These are phyloP conservation scores for Cladosporium sp. DNA, from an alignment of 2,329 filamentous ascomycete genomes.

Conservation along the genomic window DNA sequence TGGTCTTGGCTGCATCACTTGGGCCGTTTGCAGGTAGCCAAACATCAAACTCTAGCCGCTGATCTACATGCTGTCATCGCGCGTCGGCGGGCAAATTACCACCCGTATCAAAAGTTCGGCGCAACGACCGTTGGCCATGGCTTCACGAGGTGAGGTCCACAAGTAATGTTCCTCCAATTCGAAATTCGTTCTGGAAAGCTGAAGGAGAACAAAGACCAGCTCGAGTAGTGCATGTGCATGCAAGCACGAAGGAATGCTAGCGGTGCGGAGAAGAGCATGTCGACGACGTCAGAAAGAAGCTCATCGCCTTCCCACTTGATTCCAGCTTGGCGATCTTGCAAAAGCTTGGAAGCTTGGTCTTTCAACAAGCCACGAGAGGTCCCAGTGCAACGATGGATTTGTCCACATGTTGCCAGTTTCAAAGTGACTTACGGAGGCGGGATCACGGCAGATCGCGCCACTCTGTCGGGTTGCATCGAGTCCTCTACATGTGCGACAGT, in stretches of 20 bases:
- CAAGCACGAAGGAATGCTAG: background rate
- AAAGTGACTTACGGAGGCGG: background rate
- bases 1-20: background rate
- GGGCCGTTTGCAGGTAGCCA: background rate
- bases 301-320: background rate
- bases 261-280: background rate
- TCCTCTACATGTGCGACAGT: no score
- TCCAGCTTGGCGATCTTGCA: slow-evolving; percentile 4
- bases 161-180: no score
- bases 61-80: background rate
- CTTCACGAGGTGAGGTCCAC: no score
- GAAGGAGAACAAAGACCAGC: no score
- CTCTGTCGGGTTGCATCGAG: background rate
- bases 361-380: no score
- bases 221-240: no score
- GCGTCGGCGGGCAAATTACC: background rate
- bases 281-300: slow-evolving; percentile 9
- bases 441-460: background rate
- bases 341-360: slow-evolving; percentile 5
- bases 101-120: no score
- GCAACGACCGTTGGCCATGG: no score
- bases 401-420: no score
- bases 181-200: no score
- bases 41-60: background rate
- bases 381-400: no score